Evolutionary conservation across 352 stramenopile genomes (phyloP), one percentile per base, ranked within the genome.

Genomic region (Phytopythium ostracodes): DNA sequence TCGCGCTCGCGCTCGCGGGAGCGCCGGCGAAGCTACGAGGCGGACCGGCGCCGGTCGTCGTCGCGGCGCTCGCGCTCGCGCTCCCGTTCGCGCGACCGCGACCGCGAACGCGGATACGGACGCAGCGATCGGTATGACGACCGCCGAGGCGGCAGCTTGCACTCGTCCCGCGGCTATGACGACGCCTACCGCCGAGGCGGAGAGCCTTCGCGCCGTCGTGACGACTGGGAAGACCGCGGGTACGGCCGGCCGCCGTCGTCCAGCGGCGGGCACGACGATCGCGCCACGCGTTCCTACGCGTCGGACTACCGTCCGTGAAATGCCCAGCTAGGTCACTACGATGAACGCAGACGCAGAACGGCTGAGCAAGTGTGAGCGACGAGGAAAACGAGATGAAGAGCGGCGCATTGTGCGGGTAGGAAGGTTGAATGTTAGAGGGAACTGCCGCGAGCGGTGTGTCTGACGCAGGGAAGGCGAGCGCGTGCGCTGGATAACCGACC

Each of bases 181-280:
- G 59, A 67, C 24, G 64, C 49, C 36, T 60, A 66, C 63, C 59
- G 67, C 53, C 50, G 49, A 8, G 46, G 57, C 2, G 59, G 61
- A 20, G 62, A 57, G 36, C 63, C 63, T 43, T 61, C 65, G 22
- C 62, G 65, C 17, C 65, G 71, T 35, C 44, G 63, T 9, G 70
- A 81, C 36, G 62, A 72, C 58, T 66, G 72, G 33, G 73, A 76
- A 64, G 65, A 80, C 49, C 73, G 75, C 15, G 76, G 76, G 18
- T 84, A 84, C 55, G 64, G 75, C 60, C 70, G 71, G n/a, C 55
- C 60, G 31, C 43, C 71, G 8, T 50, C 63, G 35, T 58, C 65
- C 42, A 56, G 64, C 36, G 70, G 75, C 62, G 80, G 75, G 33
- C 78, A 87, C 46, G 81, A 88, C 27, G 81, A 88, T 56, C 79